phyloP scores from a whole-genome alignment of 208 protist species.

The Leishmania aethiopica region DNA sequence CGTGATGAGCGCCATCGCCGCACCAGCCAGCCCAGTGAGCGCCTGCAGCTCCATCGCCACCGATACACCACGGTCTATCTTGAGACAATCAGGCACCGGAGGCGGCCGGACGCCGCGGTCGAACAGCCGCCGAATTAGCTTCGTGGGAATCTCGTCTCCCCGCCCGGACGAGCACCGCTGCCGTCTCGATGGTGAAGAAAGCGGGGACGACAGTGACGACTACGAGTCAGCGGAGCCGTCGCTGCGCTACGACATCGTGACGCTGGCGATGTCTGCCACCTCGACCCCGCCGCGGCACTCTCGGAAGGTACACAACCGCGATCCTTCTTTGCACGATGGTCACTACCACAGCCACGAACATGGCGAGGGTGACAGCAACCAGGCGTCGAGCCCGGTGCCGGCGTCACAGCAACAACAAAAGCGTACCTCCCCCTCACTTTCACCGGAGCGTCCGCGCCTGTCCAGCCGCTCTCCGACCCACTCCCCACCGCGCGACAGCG shows the following conservation, averaged over 20 bases:
- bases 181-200: conserved; percentile 9
- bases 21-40: conserved; percentile 27
- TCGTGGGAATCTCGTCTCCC: conserved; percentile 19
- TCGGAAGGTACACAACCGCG: background rate
- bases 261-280: background rate
- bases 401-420: background rate
- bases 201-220: conserved; percentile 30
- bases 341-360: background rate
- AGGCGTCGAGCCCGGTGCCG: background rate
- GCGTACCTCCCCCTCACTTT: background rate
- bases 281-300: conserved; percentile 4
- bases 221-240: conserved; percentile 39
- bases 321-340: background rate
- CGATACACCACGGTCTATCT: conserved; percentile 45
- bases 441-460: background rate
- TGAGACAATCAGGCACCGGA: conserved; percentile 24
- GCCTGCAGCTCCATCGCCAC: conserved; percentile 24
- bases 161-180: background rate
- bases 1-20: background rate
- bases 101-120: conserved; percentile 7
- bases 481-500: background rate
- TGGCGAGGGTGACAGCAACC: background rate
- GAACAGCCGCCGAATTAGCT: conserved; percentile 35
- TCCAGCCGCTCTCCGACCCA: background rate
- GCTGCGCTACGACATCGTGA: conserved; percentile 29